A percentile compares a stretch with the other conserved stretches of the same genome.
Conservation (phyloP, 345 rosid species). For the Raphanus sativus region DNA sequence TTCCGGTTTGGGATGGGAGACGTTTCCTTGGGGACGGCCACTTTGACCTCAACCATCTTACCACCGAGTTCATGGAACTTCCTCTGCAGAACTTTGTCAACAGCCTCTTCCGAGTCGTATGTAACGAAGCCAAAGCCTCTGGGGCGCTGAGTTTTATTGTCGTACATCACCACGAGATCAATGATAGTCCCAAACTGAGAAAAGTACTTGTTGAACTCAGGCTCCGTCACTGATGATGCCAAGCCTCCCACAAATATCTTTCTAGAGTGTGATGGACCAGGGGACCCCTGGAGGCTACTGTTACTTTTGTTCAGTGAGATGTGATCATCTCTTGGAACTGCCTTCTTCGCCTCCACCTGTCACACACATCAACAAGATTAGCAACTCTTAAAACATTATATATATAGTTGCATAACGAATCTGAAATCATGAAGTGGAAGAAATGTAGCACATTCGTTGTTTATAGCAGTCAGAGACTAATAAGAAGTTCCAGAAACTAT, state of each 20-base stretch:
- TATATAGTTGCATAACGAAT: not conserved
- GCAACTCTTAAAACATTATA: not conserved
- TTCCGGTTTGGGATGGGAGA: not conserved
- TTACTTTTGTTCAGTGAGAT: not conserved
- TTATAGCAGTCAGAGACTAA: not conserved
- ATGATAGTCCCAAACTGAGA: conserved; percentile 9
- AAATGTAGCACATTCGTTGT: not conserved
- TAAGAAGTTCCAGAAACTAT: too few relatives aligned
- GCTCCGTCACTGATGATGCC: conserved; percentile 6
- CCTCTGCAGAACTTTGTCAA: not conserved
- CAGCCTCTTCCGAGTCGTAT: conserved; percentile 1
- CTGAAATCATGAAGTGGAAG: not conserved
- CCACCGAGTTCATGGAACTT: conserved; percentile 11
- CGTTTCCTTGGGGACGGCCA: conserved; percentile 11
- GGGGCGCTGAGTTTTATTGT: conserved; percentile 7
- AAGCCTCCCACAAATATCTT: conserved; percentile 17
- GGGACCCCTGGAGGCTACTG: conserved; percentile 11
- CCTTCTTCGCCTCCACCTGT: conserved; percentile 12
- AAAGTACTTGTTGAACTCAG: conserved; percentile 10
- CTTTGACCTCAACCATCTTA: conserved; percentile 16
- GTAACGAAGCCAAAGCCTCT: conserved; percentile 11
- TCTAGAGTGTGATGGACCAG: not conserved
- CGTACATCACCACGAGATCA: conserved; percentile 10
- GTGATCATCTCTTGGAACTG: conserved; percentile 18
- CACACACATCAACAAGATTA: not conserved